Evolutionary conservation across 148 eudicot species (phyloP).

Genomic region (Dysphania ambrosioides): DNA sequence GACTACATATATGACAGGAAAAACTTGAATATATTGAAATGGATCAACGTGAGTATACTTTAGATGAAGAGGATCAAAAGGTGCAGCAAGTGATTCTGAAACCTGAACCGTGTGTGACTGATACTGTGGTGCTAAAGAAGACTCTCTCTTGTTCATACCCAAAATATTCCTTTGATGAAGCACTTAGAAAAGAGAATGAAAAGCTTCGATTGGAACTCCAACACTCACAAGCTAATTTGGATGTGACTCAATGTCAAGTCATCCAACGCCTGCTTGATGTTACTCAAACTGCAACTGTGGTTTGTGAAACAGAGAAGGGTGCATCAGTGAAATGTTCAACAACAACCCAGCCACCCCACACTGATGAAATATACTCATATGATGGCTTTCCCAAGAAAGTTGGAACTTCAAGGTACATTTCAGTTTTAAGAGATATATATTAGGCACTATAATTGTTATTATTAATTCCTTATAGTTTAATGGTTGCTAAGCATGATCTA

Average conservation of each 20-base stretch:
- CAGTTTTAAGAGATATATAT: not conserved
- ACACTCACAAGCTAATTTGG: constrained; percentile 73
- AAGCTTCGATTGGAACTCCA: constrained; percentile 84
- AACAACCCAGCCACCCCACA: constrained; percentile 35
- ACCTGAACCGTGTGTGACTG: constrained; percentile 59
- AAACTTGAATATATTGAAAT: constrained; percentile 63
- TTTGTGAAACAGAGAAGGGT: constrained; percentile 44
- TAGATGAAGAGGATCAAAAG: constrained; percentile 81
- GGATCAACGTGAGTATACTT: constrained; percentile 85
- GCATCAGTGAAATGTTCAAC: constrained; percentile 42
- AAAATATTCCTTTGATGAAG: constrained; percentile 66
- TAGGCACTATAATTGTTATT: not conserved
- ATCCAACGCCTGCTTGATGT: constrained; percentile 84
- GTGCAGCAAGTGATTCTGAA: constrained; percentile 76
- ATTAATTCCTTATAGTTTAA: not conserved
- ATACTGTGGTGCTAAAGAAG: constrained; percentile 67
- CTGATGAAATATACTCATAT: constrained; percentile 40
- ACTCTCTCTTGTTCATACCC: constrained; percentile 93
- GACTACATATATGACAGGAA: constrained; percentile 49
- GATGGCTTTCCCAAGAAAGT: constrained; percentile 41
- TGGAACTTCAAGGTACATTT: constrained; percentile 49
- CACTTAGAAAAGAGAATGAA: constrained; percentile 79
- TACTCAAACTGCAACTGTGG: constrained; percentile 63
- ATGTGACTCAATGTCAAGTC: constrained; percentile 81
- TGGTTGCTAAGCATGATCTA: constrained; percentile 5